Evolutionary conservation across 1,284 basidiomycete genomes (phyloP).

Genomic region (Vanrija humicola): DNA sequence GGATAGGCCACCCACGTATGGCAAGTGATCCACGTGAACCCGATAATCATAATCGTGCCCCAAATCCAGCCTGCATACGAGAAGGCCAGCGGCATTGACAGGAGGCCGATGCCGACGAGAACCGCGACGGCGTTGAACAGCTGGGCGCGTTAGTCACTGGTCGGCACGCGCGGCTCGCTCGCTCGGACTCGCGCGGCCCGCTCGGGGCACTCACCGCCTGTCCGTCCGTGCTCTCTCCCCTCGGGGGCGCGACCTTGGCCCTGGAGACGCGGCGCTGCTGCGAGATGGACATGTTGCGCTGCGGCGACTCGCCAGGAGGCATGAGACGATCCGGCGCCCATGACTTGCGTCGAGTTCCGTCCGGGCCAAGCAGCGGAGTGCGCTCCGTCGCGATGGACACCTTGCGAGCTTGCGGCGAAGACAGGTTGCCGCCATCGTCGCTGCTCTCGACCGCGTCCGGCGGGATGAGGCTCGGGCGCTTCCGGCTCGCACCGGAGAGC

Average conservation of each 20-base stretch:
- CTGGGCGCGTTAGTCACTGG: conserved; percentile 48
- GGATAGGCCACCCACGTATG: conserved; percentile 83
- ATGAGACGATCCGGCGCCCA: conserved; percentile 6
- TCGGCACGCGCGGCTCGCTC: conserved; percentile 6
- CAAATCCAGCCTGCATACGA: conserved; percentile 80
- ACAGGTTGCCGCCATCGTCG: not conserved
- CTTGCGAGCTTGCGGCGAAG: too few relatives aligned
- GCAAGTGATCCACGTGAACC: conserved; percentile 75
- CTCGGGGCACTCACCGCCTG: conserved; percentile 62
- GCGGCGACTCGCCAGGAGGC: conserved; percentile 2
- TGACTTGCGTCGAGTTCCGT: not conserved
- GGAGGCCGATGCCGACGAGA: conserved; percentile 80
- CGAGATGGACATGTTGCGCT: not conserved
- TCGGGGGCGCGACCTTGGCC: conserved; percentile 15
- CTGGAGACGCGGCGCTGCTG: conserved; percentile 14
- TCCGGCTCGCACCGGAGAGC: not conserved
- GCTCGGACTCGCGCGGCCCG: not conserved
- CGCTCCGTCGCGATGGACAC: not conserved
- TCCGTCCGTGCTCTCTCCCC: conserved; percentile 67
- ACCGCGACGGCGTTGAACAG: conserved; percentile 89
- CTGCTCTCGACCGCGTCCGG: not conserved
- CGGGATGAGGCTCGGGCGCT: not conserved
- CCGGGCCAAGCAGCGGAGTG: conserved; percentile 5
- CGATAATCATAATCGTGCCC: conserved; percentile 68
- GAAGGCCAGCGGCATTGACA: conserved; percentile 84